Percentiles rank a stretch among this genome's conserved stretches.
phyloP scores from a whole-genome alignment of 2,329 filamentous ascomycete species.

The Microdochium paspali region DNA sequence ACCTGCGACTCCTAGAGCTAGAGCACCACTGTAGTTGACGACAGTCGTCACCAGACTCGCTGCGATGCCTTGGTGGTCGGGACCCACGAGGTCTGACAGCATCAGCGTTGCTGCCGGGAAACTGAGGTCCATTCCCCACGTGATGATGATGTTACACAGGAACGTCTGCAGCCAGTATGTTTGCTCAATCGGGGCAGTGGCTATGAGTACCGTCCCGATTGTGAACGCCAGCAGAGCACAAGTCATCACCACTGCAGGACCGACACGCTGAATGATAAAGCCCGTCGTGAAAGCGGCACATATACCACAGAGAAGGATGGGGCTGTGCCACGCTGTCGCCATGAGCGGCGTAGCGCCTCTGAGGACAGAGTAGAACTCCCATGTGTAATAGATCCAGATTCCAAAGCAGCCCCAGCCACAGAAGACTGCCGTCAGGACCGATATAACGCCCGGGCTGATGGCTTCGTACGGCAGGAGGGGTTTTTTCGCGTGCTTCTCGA shows the following conservation, averaged over 20 bases:
- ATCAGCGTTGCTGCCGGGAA: conserved; percentile 44
- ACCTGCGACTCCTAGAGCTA: conserved; percentile 45
- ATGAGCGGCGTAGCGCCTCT: conserved; percentile 26
- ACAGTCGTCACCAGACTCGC: conserved; percentile 42
- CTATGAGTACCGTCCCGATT: conserved; percentile 17
- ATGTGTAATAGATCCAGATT: conserved; percentile 33
- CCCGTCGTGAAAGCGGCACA: conserved; percentile 20
- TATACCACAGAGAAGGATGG: conserved; percentile 25
- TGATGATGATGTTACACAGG: conserved; percentile 35
- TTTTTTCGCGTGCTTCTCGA: conserved; percentile 36
- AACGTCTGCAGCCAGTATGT: conserved; percentile 47
- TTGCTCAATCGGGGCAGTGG: conserved; percentile 32
- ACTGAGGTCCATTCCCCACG: conserved; percentile 45
- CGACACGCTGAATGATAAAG: conserved; percentile 18
- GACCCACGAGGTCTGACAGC: conserved; percentile 29
- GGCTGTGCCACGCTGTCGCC: conserved; percentile 26
- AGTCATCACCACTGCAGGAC: conserved; percentile 19
- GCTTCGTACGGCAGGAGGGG: conserved; percentile 43
- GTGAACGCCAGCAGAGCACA: conserved; percentile 20
- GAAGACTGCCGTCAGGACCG: conserved; percentile 38
- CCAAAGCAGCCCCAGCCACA: conserved; percentile 37
- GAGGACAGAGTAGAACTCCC: conserved; percentile 28
- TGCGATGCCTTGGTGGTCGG: conserved; percentile 23
- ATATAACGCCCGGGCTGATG: conserved; percentile 34
- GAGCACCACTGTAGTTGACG: conserved; percentile 47